Evolutionary conservation across 345 rosid species (phyloP), one percentile per base, ranked within the genome.

Genomic region (Citrus maxima): DNA sequence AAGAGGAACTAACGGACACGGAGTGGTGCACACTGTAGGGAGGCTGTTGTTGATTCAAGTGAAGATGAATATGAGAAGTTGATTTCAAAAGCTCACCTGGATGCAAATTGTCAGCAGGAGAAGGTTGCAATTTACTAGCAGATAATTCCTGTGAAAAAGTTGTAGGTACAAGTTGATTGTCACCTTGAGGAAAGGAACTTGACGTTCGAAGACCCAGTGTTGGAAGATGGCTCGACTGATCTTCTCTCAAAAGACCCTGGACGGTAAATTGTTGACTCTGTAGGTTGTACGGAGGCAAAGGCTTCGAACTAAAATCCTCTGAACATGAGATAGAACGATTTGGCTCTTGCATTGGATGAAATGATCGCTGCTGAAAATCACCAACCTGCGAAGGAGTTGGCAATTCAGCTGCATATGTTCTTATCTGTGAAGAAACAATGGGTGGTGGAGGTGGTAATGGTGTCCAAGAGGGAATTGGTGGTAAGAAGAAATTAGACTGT

Each of bases 21-120:
- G 76, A 38, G 19, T 77, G 81, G 77, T 67, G 84, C 51, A 70
- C 70, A 79, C 69, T 74, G 34, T 77, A 74, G 18, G 78, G n/a
- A 22, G 67, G 78, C 34, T 75, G 79, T 46, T 84, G 89, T 76
- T 63, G 88, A 81, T 86, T 88, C 69, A 71, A 42, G 77, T 75
- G 80, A 78, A 86, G 81, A 73, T 81, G 84, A 65, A 54, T 67
- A 65, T 84, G 83, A 37, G 90, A 79, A 78, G 89, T 78, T 76
- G 87, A 80, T 60, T 82, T 80, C 37, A 63, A 49, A 77, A 37
- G 65, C 74, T 80, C 85, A 61, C 77, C 75, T 10, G 83, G 74
- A 14, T 81, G 82, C 70, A 84, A 32, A 61, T 66, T 84, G 70
- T 78, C 82, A 79, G 79, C 54, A 27, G 82, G 75, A 79, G 79